Evolutionary conservation across 495 filamentous ascomycete species (phyloP), one percentile per base, ranked within the genome.

Genomic region (Penicillium arizonense): DNA sequence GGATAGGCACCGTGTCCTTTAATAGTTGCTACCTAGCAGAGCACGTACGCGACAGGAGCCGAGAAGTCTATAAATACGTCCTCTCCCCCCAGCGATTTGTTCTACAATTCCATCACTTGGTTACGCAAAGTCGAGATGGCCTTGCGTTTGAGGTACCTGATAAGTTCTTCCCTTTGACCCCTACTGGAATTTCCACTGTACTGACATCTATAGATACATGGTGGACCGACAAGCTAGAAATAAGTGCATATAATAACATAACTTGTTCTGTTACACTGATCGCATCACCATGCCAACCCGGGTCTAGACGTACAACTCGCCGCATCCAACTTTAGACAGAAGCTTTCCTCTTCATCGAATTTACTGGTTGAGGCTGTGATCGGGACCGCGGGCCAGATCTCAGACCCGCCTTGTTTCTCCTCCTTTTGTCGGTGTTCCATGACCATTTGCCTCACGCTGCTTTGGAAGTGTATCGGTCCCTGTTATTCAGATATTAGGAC

Each of bases 391-490:
- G 76, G 77, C 73, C 75, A 80, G 23, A 77, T 72, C 55, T 77
- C 65, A 10, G 54, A 23, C 8, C 67, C 66, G 8, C 41, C 64
- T 46, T 63, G 51, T 32, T 73, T 49, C 57, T 81, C 74, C 34
- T 68, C 61, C 26, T 61, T 58, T 30, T 53, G 48, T 0, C 58
- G 55, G 49, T 79, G 75, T 33, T 67, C 64, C 44, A 67, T 73
- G 1, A 79, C 59, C 30, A 68, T 67, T 4, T 70, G 60, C 21
- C 69, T 61, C 1, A 76, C 63, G 9, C 55, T 59, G 21, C 69
- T 68, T 52, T 80, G 75, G 57, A 77, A 79, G 55, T 70, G 63
- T 9, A 77, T 62, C 5, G 76, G 72, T 1, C 74, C 69, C 58
- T 69, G 28, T 7, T 8, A 7, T 26, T 36, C 12, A 5, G 26